Base-by-base conservation (phyloP, 2,329 filamentous ascomycete genomes). In the Cladosporium phlei region DNA sequence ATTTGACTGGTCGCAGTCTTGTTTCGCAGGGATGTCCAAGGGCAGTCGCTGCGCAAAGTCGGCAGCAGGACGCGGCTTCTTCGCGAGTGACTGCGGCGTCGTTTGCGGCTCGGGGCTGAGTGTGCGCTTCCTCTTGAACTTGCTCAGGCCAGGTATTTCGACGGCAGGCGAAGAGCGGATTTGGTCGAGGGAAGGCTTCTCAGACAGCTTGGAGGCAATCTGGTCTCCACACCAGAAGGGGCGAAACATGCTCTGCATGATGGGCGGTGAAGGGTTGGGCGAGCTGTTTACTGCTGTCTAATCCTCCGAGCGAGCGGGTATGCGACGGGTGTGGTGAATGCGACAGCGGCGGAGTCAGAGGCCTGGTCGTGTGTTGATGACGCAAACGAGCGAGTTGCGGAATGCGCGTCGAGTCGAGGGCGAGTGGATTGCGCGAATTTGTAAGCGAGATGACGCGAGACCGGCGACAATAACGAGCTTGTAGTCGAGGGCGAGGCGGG, bases 61-160 rank as follows among this genome's bases (percentile, higher is more conserved):
- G 17, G 38, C 25, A 10, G 40, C 25, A 11, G 39, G 25, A 30
- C 24, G 33, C 38, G 38, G 45, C 37, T 42, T 47, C 27, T 46
- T 49, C 22, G 22, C 32, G 16, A 33, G 40, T n/a, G 30, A 35
- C 16, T 47, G 59, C 44, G 40, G 49, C 29, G 51, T 54, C 34
- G 43, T 55, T 55, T 48, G 44, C 22, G 59, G 53, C 28, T 73
- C 71, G 34, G 68, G 65, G 53, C 73, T 78, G 52, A 72, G 70
- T 24, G 72, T 71, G 46, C 74, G 70, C 64, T 81, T 82, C 52
- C 79, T 74, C 71, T 83, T 83, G 59, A 79, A 65, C 56, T 74
- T 73, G 53, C 70, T 72, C 55, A 72, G 61, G 55, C 68, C 61
- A 29, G 71, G 66, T 47, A 74, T 69, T 49, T 72, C 70, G 57